A percentile compares a stretch with the other conserved stretches of the same genome.
These are phyloP conservation scores for Cladophialophora chaetospira DNA, from an alignment of 2,329 filamentous ascomycete genomes.

Conservation along the genomic window DNA sequence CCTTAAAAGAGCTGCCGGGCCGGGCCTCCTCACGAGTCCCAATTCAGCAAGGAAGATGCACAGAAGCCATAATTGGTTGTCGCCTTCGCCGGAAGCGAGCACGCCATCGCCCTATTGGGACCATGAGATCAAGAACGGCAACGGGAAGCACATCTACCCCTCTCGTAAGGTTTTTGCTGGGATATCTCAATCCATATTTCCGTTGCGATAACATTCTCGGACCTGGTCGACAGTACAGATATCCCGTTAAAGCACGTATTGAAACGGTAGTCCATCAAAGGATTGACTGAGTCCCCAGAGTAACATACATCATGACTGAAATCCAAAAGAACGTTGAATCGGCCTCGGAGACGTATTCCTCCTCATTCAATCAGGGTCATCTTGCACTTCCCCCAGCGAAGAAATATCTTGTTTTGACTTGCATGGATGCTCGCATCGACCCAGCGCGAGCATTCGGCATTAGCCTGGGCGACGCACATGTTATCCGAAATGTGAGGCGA, in stretches of 20 bases:
- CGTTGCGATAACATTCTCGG: background rate
- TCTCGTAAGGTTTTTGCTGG: background rate
- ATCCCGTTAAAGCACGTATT: background rate
- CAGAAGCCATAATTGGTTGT: slow-evolving; percentile 3
- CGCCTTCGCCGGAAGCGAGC: slow-evolving; percentile 3
- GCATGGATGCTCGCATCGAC: slow-evolving; percentile 78
- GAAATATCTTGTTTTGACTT: slow-evolving; percentile 71
- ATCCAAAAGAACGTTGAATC: slow-evolving; percentile 58
- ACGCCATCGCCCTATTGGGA: slow-evolving; percentile 7
- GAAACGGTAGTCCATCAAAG: background rate
- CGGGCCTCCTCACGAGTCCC: too few species aligned
- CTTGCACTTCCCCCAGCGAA: slow-evolving; percentile 70
- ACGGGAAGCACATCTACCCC: slow-evolving; percentile 7
- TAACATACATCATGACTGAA: slow-evolving; percentile 42
- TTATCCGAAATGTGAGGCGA: slow-evolving; percentile 63
- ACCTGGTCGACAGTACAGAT: background rate
- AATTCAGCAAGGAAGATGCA: background rate
- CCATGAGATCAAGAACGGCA: background rate
- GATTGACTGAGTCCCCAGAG: background rate
- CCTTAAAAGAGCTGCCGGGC: too few species aligned
- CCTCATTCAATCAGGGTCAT: slow-evolving; percentile 65
- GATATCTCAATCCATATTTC: background rate
- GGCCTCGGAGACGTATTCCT: slow-evolving; percentile 60
- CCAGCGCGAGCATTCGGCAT: slow-evolving; percentile 70
- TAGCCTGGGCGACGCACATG: slow-evolving; percentile 73